Evolutionary conservation across 2,329 filamentous ascomycete genomes (phyloP).

Genomic region (Aspergillus phoenicis): DNA sequence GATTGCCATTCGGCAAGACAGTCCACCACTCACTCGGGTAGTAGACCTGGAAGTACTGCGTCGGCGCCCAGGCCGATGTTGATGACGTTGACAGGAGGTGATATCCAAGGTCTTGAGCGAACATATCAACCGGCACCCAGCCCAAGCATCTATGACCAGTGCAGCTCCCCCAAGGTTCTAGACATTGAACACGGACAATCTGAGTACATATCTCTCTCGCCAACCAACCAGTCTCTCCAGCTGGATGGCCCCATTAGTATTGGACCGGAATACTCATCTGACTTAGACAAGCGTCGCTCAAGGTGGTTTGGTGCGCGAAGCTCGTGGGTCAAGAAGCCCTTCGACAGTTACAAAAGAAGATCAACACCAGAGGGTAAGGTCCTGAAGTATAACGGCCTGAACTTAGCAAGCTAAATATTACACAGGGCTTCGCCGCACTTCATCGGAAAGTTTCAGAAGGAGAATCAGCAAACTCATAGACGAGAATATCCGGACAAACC

Average conservation of each 20-base stretch:
- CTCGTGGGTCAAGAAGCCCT: conserved; percentile 25
- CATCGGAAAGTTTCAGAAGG: conserved; percentile 37
- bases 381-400: background rate
- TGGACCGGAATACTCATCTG: background rate
- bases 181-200: conserved; percentile 3
- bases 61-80: conserved; percentile 8
- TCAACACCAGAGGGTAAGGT: conserved; percentile 18
- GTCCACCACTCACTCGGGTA: conserved; percentile 26
- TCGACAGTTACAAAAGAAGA: conserved; percentile 16
- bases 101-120: conserved; percentile 9
- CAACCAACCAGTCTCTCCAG: conserved; percentile 5
- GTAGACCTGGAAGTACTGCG: conserved; percentile 15
- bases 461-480: conserved; percentile 38
- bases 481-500: conserved; percentile 30
- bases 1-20: conserved; percentile 43
- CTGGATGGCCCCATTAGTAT: conserved; percentile 2
- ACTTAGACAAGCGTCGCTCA: conserved; percentile 12
- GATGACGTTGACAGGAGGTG: background rate
- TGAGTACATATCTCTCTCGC: background rate
- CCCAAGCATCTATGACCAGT: conserved; percentile 5
- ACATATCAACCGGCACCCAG: conserved; percentile 3
- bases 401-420: background rate
- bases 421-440: conserved; percentile 28
- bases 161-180: background rate
- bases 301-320: conserved; percentile 20